phyloP scores from a whole-genome alignment of 805 yeast species.

The Nakazawaea siamensis region DNA sequence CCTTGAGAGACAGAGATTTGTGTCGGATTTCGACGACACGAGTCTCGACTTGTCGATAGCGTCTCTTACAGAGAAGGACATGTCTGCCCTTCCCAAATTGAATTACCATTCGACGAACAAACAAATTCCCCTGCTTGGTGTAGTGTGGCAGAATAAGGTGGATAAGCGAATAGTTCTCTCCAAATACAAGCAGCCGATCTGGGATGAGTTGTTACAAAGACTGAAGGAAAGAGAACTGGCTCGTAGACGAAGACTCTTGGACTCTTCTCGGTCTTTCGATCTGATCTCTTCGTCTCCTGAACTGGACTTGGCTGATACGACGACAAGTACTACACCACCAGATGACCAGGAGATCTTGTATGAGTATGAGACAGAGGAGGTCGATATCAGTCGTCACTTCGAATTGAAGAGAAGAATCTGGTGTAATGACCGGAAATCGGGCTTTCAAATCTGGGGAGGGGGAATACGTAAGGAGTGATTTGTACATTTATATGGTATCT shows the following conservation, averaged over 20 bases:
- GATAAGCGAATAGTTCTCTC: slow-evolving; percentile 39
- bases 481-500: no score
- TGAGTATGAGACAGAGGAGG: background rate
- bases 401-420: slow-evolving; percentile 8
- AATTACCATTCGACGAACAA: slow-evolving; percentile 16
- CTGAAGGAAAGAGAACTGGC: background rate
- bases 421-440: slow-evolving; percentile 12
- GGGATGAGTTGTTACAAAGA: slow-evolving; percentile 22
- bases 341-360: background rate
- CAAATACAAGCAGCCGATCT: slow-evolving; percentile 33
- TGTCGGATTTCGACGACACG: background rate
- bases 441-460: slow-evolving; percentile 29
- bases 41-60: background rate
- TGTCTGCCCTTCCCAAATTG: no score
- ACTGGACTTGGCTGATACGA: no score
- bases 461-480: slow-evolving; percentile 21
- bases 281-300: background rate
- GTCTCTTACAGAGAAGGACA: no score
- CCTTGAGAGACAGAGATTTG: slow-evolving; percentile 18
- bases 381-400: slow-evolving; percentile 8
- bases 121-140: slow-evolving; percentile 44
- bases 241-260: background rate
- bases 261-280: background rate
- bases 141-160: slow-evolving; percentile 44
- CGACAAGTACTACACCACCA: background rate